Evolutionary conservation across 2,329 filamentous ascomycete genomes (phyloP).

Genomic region (Fusarium clavum): DNA sequence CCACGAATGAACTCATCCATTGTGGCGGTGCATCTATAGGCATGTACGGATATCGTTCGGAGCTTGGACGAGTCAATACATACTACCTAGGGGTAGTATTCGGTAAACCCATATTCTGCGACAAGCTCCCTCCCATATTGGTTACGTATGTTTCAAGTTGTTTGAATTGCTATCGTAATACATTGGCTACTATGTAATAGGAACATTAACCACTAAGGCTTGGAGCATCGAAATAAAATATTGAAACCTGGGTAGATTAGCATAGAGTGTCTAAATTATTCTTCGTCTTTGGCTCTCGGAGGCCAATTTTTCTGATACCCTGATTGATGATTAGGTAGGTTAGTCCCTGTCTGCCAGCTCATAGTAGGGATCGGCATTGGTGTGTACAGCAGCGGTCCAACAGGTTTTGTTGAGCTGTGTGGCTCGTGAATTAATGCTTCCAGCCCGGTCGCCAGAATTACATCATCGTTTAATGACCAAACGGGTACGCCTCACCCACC

Average conservation of each 20-base stretch:
- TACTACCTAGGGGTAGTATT: not conserved
- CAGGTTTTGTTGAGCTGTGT: constrained; percentile 18
- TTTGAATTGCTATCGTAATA: constrained; percentile 23
- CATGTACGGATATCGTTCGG: not conserved
- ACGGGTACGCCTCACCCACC: constrained; percentile 36
- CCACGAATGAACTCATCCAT: constrained; percentile 17
- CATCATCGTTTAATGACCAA: constrained; percentile 40
- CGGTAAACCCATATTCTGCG: not conserved
- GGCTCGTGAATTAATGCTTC: constrained; percentile 11
- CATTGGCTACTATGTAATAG: not conserved
- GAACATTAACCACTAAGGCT: not conserved
- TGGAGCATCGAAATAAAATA: not conserved
- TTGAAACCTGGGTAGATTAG: not conserved
- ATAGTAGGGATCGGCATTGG: constrained; percentile 27
- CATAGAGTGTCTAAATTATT: not conserved
- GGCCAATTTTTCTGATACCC: not conserved
- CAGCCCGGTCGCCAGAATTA: constrained; percentile 35
- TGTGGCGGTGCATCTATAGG: constrained; percentile 37
- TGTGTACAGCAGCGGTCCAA: constrained; percentile 16
- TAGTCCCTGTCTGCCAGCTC: constrained; percentile 14
- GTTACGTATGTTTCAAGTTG: constrained; percentile 28
- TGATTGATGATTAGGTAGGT: not conserved
- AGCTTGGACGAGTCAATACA: not conserved
- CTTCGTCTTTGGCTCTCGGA: not conserved
- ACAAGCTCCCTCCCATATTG: constrained; percentile 22